Percentiles rank a stretch among this genome's conserved stretches.
Evolutionary conservation across 257 asterid genomes (phyloP).

Genomic region (Scutellaria barbata): DNA sequence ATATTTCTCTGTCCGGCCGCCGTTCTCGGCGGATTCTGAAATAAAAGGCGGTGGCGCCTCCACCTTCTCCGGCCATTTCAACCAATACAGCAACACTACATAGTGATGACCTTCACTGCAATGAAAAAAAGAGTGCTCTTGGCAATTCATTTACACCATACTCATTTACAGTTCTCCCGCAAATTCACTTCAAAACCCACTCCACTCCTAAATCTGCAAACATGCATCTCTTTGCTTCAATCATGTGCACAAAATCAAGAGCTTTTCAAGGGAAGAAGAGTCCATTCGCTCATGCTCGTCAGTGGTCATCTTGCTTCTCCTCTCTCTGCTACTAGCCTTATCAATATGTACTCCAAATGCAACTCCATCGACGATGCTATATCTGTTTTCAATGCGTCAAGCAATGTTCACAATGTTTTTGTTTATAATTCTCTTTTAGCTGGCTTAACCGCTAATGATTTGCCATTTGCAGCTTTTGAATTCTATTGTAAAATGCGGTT

Average conservation of each 20-base stretch:
- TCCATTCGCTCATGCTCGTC: conserved; percentile 63
- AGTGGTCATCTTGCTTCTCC: conserved; percentile 61
- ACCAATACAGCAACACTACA: background rate
- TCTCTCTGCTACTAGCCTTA: conserved; percentile 72
- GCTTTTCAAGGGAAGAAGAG: conserved; percentile 51
- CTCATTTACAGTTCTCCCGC: conserved; percentile 31
- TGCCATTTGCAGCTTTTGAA: conserved; percentile 47
- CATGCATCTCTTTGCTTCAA: conserved; percentile 65
- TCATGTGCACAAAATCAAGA: conserved; percentile 59
- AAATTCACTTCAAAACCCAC: conserved; percentile 42
- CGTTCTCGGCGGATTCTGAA: conserved; percentile 28
- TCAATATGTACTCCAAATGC: conserved; percentile 91
- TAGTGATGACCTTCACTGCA: background rate
- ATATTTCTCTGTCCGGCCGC: background rate
- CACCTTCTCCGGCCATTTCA: conserved; percentile 17
- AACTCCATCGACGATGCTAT: conserved; percentile 60
- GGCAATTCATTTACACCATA: conserved; percentile 23
- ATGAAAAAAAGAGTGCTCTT: conserved; percentile 31
- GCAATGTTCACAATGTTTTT: conserved; percentile 56
- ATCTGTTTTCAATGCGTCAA: conserved; percentile 56
- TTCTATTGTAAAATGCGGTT: conserved; percentile 58
- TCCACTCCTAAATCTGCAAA: conserved; percentile 36
- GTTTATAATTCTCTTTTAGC: conserved; percentile 71
- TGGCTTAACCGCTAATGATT: conserved; percentile 56
- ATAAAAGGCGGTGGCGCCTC: background rate